Conservation (phyloP, 345 rosid species). For the Eucalyptus polybractea region DNA sequence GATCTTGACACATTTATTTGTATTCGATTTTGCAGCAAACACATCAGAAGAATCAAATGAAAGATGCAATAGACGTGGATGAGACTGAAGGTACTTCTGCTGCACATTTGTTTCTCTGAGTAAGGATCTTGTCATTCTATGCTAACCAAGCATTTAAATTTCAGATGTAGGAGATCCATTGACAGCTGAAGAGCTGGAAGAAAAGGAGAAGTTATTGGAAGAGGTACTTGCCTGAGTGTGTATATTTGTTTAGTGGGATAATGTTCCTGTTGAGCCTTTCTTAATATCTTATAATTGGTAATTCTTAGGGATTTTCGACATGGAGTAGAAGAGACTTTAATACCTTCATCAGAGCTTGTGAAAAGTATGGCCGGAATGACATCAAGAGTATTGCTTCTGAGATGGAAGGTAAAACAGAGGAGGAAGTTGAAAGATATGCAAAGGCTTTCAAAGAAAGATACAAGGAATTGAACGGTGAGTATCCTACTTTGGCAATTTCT, state of each 20-base stretch:
- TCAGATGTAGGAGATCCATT: constrained; percentile 80
- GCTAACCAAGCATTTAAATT: constrained; percentile 7
- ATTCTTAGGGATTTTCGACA: constrained; percentile 77
- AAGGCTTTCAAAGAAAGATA: constrained; percentile 78
- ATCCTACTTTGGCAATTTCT: background rate
- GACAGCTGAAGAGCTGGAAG: constrained; percentile 96
- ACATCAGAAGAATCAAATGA: constrained; percentile 95
- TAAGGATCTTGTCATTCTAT: background rate
- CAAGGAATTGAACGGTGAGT: constrained; percentile 75
- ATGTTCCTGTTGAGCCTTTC: background rate
- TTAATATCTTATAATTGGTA: background rate
- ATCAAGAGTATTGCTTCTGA: constrained; percentile 72
- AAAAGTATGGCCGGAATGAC: constrained; percentile 91
- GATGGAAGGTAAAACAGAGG: constrained; percentile 93
- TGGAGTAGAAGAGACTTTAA: constrained; percentile 96
- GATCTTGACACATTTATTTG: background rate
- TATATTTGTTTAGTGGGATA: background rate
- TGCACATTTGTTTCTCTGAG: background rate
- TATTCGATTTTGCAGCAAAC: constrained; percentile 47
- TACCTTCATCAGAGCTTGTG: constrained; percentile 85
- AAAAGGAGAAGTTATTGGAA: constrained; percentile 80
- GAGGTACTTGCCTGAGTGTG: constrained; percentile 35
- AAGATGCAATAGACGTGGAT: constrained; percentile 89
- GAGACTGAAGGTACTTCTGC: constrained; percentile 77
- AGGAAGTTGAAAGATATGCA: constrained; percentile 91